These are phyloP conservation scores for Cercospora sojina DNA, from an alignment of 2,329 filamentous ascomycete genomes.

Conservation along the genomic window DNA sequence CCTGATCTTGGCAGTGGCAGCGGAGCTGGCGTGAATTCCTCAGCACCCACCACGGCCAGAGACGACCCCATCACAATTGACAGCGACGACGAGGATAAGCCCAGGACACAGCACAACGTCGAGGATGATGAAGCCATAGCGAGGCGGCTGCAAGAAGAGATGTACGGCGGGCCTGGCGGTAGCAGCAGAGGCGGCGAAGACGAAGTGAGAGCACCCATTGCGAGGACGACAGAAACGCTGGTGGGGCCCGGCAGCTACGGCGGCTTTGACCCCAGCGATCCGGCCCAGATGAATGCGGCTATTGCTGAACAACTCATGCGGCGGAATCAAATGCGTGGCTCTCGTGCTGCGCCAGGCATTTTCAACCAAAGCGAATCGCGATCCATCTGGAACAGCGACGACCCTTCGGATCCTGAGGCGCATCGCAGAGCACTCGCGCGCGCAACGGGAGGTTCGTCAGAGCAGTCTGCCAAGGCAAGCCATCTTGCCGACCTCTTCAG, in stretches of 20 bases:
- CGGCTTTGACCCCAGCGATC: constrained; percentile 41
- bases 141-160: constrained; percentile 83
- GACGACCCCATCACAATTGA: constrained; percentile 71
- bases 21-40: constrained; percentile 37
- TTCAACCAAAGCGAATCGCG: constrained; percentile 64
- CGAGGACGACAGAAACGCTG: constrained; percentile 84
- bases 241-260: constrained; percentile 57
- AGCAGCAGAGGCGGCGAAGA: constrained; percentile 52
- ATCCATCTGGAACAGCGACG: constrained; percentile 58
- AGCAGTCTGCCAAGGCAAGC: constrained; percentile 66
- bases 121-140: constrained; percentile 96
- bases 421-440: constrained; percentile 56
- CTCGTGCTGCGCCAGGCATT: constrained; percentile 51
- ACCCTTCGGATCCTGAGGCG: constrained; percentile 50
- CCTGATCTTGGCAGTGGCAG: constrained; percentile 51
- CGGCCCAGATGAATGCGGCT: constrained; percentile 58
- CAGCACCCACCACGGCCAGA: constrained; percentile 36
- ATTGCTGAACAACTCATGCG: constrained; percentile 62
- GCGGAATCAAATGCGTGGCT: constrained; percentile 19
- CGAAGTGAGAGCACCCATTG: constrained; percentile 84
- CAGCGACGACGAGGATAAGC: constrained; percentile 56
- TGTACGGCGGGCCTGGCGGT: constrained; percentile 62
- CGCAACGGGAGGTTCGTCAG: constrained; percentile 65
- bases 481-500: constrained; percentile 88
- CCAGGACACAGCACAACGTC: constrained; percentile 35